phyloP scores from a whole-genome alignment of 176 grass and related monocot species.

The Ensete ventricosum region DNA sequence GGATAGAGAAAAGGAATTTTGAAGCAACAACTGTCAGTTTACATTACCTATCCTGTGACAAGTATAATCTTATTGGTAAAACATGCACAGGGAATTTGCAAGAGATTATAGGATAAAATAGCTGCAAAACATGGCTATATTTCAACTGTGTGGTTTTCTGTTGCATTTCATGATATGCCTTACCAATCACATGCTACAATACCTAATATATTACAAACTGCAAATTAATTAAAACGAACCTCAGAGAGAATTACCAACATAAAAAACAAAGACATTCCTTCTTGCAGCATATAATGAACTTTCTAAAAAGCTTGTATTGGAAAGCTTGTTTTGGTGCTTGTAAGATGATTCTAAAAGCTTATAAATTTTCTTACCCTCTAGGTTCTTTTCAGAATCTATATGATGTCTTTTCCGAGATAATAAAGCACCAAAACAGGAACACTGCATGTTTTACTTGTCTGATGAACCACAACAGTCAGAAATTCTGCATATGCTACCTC shows the following conservation, averaged over 20 bases:
- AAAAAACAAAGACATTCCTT: neutral
- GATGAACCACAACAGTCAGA: neutral
- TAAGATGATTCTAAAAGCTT: too few relatives aligned
- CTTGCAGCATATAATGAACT: neutral
- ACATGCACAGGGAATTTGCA: neutral
- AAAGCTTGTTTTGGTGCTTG: neutral
- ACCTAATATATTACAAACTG: neutral
- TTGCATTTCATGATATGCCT: too few relatives aligned
- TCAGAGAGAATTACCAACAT: neutral
- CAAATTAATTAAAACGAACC: neutral
- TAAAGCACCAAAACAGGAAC: slow-evolving; percentile 41
- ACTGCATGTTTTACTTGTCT: slow-evolving; percentile 38
- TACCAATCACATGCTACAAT: neutral
- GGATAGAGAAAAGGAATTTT: slow-evolving; percentile 18
- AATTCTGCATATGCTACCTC: slow-evolving; percentile 1
- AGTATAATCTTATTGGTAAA: neutral
- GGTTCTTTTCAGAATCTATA: neutral
- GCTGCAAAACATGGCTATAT: neutral
- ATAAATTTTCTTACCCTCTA: slow-evolving; percentile 38
- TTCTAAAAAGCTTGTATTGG: neutral
- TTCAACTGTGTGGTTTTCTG: too few relatives aligned
- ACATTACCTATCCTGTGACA: neutral
- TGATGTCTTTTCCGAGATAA: slow-evolving; percentile 16
- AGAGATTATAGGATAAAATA: neutral
- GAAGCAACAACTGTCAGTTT: neutral